phyloP scores from a whole-genome alignment of 139 green algal species.

The Micractinium conductrix region DNA sequence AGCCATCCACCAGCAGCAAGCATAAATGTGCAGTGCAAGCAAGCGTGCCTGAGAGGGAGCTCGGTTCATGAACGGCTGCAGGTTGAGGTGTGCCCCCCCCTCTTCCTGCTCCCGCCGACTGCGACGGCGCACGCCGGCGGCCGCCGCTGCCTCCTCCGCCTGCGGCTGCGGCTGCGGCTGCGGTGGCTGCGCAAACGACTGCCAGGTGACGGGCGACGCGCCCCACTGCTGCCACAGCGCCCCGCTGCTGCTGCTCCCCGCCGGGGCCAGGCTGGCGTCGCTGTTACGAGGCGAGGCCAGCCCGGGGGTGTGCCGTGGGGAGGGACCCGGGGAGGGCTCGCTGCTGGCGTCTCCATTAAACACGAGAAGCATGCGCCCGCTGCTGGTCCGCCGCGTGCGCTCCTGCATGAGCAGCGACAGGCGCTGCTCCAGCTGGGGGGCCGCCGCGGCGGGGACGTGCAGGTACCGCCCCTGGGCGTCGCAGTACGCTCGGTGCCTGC shows the following conservation, averaged over 20 bases:
- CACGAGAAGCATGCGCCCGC: not conserved
- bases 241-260: not conserved
- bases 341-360: not conserved
- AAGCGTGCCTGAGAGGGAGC: conserved; percentile 35
- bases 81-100: conserved; percentile 67
- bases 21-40: conserved; percentile 6
- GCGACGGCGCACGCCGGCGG: not conserved
- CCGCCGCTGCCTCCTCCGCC: not conserved
- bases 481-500: not conserved
- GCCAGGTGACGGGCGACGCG: too few species aligned
- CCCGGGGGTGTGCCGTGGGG: too few species aligned
- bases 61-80: conserved; percentile 84
- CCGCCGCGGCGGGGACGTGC: not conserved
- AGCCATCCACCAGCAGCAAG: not conserved
- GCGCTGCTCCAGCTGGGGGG: not conserved
- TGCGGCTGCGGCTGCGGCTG: not conserved
- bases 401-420: not conserved
- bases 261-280: too few species aligned
- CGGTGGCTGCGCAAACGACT: not conserved
- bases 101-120: not conserved
- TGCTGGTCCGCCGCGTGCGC: not conserved
- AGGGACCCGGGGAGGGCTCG: not conserved
- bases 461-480: not conserved
- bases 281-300: too few species aligned
- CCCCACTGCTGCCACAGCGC: not conserved